Evolutionary conservation across 164 flowering plant species (phyloP).

Genomic region (Piper betle): DNA sequence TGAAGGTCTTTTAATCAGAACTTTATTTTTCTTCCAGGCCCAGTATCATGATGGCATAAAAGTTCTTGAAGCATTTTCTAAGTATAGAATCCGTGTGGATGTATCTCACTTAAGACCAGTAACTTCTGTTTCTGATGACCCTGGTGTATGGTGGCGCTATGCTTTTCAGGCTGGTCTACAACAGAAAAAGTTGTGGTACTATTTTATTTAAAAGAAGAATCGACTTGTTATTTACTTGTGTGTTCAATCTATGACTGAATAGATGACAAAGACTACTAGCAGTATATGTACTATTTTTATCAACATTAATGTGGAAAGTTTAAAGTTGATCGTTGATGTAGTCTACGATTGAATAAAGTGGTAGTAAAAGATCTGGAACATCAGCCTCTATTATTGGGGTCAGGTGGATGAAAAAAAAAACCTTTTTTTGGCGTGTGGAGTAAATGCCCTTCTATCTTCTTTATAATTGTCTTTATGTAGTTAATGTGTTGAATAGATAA

Average conservation of each 20-base stretch:
- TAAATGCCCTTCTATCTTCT: no score
- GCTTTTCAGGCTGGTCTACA: constrained; percentile 75
- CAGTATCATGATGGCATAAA: constrained; percentile 95
- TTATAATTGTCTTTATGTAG: no score
- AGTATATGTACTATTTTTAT: no score
- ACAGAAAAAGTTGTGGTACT: constrained; percentile 82
- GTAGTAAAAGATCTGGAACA: no score
- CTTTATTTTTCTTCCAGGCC: constrained; percentile 25
- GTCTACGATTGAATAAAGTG: no score
- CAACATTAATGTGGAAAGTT: no score
- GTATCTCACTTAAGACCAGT: constrained; percentile 82
- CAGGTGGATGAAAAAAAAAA: no score
- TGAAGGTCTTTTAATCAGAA: neutral
- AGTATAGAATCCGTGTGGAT: constrained; percentile 66
- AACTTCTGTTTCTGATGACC: constrained; percentile 40
- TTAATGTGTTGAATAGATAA: no score
- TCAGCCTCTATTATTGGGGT: no score
- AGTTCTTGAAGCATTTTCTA: constrained; percentile 77
- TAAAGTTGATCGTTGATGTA: no score
- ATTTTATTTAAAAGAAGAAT: neutral
- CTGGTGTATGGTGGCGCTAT: constrained; percentile 83
- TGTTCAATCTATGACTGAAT: neutral
- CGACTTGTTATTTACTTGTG: neutral
- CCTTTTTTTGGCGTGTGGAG: no score
- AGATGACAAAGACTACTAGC: neutral